Evolutionary conservation across 2,329 filamentous ascomycete species (phyloP).

Genomic region (Pezicula rhizophila): DNA sequence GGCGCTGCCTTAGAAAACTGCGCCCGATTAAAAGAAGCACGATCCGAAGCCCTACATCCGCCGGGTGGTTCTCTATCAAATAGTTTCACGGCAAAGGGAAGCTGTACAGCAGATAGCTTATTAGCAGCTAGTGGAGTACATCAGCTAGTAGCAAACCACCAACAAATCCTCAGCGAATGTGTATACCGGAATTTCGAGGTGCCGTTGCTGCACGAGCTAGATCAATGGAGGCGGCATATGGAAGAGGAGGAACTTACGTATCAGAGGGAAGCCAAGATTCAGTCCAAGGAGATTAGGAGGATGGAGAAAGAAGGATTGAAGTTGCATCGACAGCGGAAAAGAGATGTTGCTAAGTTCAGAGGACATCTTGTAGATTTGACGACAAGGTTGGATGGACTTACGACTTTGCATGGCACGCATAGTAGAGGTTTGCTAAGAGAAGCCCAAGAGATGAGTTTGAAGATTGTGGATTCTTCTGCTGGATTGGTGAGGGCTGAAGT

Average conservation of each 20-base stretch:
- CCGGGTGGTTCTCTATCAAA: conserved; percentile 18
- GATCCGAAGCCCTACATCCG: conserved; percentile 49
- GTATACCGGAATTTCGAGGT: conserved; percentile 65
- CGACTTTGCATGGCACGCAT: conserved; percentile 53
- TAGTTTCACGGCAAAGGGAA: conserved; percentile 41
- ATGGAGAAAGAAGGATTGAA: conserved; percentile 61
- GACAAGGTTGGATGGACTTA: conserved; percentile 55
- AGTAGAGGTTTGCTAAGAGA: conserved; percentile 54
- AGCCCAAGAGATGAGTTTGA: conserved; percentile 57
- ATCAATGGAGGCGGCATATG: conserved; percentile 57
- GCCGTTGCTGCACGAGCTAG: conserved; percentile 62
- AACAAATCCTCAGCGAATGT: conserved; percentile 63
- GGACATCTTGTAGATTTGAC: conserved; percentile 60
- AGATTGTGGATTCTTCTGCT: conserved; percentile 59
- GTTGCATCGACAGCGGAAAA: conserved; percentile 50
- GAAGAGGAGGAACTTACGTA: conserved; percentile 61
- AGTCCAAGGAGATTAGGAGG: conserved; percentile 54
- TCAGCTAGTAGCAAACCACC: conserved; percentile 63
- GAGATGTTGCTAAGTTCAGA: conserved; percentile 57
- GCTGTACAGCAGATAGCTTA: conserved; percentile 58
- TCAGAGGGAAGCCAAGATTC: conserved; percentile 45
- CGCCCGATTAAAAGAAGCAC: conserved; percentile 61
- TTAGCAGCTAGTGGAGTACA: conserved; percentile 59
- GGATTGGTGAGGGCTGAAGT: conserved; percentile 62
- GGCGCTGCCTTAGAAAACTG: conserved; percentile 60